Evolutionary conservation across 805 yeast genomes (phyloP).

Genomic region (Cyberlindnera mrakii): DNA sequence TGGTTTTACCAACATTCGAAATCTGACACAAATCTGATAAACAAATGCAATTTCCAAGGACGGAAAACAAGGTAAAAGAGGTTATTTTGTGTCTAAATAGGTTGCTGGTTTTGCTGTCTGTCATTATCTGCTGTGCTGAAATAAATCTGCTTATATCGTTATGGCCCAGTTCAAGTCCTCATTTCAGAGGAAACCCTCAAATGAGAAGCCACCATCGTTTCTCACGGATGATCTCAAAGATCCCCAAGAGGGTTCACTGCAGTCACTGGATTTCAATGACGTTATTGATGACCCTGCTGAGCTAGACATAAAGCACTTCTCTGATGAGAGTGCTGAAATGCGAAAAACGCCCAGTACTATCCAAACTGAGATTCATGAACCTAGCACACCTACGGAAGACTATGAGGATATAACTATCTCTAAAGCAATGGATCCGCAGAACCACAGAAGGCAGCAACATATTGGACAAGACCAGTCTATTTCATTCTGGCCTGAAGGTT

Average conservation of each 20-base stretch:
- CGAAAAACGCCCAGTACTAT: constrained; percentile 1
- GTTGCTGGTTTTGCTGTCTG: too few relatives aligned
- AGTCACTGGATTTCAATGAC: background rate
- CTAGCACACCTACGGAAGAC: constrained; percentile 2
- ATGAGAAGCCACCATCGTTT: too few relatives aligned
- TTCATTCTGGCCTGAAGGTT: constrained; percentile 2
- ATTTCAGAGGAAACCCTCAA: too few relatives aligned
- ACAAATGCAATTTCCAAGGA: too few relatives aligned
- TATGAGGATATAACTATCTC: constrained; percentile 2
- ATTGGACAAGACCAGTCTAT: background rate
- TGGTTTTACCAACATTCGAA: too few relatives aligned
- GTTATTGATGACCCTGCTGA: constrained; percentile 2
- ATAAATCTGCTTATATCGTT: too few relatives aligned
- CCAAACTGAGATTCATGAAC: background rate
- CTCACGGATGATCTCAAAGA: background rate
- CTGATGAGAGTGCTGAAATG: background rate
- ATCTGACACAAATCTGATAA: too few relatives aligned
- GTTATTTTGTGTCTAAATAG: too few relatives aligned
- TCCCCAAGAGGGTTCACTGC: background rate
- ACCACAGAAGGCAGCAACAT: background rate
- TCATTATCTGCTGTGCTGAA: too few relatives aligned
- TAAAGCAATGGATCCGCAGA: background rate
- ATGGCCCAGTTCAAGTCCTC: too few relatives aligned
- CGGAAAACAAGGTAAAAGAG: too few relatives aligned
- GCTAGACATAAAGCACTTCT: constrained; percentile 2